These are phyloP conservation scores for Ogataea henricii DNA, from an alignment of 805 yeast genomes.

Conservation along the genomic window DNA sequence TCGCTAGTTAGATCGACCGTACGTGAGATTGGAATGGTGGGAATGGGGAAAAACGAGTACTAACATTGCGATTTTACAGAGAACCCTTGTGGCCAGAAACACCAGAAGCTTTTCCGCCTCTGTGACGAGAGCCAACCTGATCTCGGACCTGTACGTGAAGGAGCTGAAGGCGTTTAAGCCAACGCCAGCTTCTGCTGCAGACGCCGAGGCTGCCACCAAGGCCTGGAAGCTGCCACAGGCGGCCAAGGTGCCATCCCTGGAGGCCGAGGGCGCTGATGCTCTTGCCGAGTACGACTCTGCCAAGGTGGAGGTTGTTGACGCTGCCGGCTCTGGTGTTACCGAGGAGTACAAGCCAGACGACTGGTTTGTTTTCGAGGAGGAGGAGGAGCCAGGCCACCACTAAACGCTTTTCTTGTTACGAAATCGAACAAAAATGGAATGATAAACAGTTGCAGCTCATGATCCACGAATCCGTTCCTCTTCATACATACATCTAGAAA, in stretches of 20 bases:
- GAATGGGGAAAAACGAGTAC: neutral
- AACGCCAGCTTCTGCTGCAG: conserved; percentile 67
- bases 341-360: conserved; percentile 58
- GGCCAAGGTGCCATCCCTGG: conserved; percentile 73
- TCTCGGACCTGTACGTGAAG: conserved; percentile 82
- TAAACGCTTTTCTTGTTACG: conserved; percentile 25
- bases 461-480: conserved; percentile 3
- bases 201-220: conserved; percentile 76
- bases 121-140: conserved; percentile 47
- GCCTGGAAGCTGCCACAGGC: conserved; percentile 81
- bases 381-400: conserved; percentile 52
- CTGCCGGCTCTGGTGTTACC: conserved; percentile 44
- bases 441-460: conserved; percentile 1
- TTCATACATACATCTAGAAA: conserved; percentile 8
- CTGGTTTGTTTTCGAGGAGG: conserved; percentile 82
- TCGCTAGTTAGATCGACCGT: conserved; percentile 11
- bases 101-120: conserved; percentile 32
- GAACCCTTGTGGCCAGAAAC: conserved; percentile 25
- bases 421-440: conserved; percentile 3
- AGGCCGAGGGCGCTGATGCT: conserved; percentile 65
- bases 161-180: conserved; percentile 91
- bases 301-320: conserved; percentile 72
- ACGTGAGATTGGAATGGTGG: neutral
- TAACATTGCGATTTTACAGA: conserved; percentile 14
- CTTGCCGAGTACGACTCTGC: conserved; percentile 67